Base-by-base conservation (phyloP, 1,284 basidiomycete genomes). In the Cryptococcus jaspeensis region DNA sequence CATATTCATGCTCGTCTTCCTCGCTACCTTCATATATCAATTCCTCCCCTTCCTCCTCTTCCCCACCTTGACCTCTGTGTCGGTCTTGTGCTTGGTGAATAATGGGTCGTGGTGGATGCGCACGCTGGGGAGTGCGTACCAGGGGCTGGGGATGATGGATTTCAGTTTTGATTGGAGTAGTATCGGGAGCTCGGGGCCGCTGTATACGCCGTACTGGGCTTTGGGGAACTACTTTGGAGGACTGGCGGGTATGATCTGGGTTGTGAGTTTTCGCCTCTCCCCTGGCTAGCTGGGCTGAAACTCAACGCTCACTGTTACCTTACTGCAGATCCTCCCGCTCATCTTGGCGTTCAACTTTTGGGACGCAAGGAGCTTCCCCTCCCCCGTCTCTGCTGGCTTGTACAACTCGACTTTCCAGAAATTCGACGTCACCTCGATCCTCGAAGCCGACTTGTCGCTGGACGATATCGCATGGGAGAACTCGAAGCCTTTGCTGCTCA, bases 201-300 rank as follows among this genome's bases (percentile, higher is more conserved):
- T 82, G 36, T 82, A 77, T 64, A 80, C 79, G 40, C 81, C 81
- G 1, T 80, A 77, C 69, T 81, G 79, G 78, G 80, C 81, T 1
- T 70, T 81, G 20, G 71, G 72, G 1, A 77, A 78, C 55, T 77
- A 71, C 50, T 77, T 78, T 52, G 73, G 69, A 18, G 75, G 75
- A 0, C 52, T 78, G 22, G 67, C 71, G 1, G 71, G 67, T 1
- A 80, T 81, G 77, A 73, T 80, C 54, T 82, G 80, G 75, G 61
- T 81, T 37, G 73, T 80, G 55, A 67, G 71, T 64, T 13, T 6
- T 15, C 3, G 2, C 7, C 8, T 15, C 36, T 12, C n/a, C n/a
- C 15, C 38, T 16, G 9, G n/a, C 6, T 15, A 11, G 18, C 35
- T 32, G 25, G 23, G 25, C n/a, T 7, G n/a, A 37, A 18, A 49